Conservation (phyloP, 176 grass and related monocot species). For the Oryza punctata region DNA sequence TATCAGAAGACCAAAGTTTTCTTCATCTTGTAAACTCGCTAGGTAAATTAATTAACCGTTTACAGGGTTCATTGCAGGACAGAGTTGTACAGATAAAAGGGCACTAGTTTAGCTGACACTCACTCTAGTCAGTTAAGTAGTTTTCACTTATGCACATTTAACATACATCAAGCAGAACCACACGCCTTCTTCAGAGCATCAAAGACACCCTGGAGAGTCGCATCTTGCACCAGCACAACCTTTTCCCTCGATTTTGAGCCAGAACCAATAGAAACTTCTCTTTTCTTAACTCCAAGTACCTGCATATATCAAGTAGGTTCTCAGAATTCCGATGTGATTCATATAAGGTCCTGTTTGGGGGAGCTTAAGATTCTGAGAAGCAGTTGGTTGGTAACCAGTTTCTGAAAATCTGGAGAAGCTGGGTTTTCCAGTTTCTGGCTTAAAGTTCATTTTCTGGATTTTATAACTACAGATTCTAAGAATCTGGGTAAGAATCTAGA, state of each 20-base stretch:
- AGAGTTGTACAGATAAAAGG: not conserved
- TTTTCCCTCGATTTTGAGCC: slow-evolving; percentile 97
- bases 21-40: not conserved
- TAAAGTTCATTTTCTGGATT: no score
- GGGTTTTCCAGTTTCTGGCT: no score
- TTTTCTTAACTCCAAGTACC: slow-evolving; percentile 90
- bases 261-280: slow-evolving; percentile 80
- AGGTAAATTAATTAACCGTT: not conserved
- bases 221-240: slow-evolving; percentile 74
- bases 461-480: no score
- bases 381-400: no score
- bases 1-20: not conserved
- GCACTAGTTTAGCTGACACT: not conserved
- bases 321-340: not conserved
- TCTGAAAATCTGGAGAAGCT: no score
- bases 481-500: no score
- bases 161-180: slow-evolving; percentile 34
- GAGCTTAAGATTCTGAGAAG: no score
- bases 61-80: not conserved
- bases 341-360: no score
- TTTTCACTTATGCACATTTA: not conserved
- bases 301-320: slow-evolving; percentile 18
- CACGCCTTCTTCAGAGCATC: slow-evolving; percentile 78
- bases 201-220: slow-evolving; percentile 61
- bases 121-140: not conserved